A percentile compares a stretch with the other conserved stretches of the same genome.
phyloP scores from a whole-genome alignment of 2,329 filamentous ascomycete species.

The Clonostachys solani region DNA sequence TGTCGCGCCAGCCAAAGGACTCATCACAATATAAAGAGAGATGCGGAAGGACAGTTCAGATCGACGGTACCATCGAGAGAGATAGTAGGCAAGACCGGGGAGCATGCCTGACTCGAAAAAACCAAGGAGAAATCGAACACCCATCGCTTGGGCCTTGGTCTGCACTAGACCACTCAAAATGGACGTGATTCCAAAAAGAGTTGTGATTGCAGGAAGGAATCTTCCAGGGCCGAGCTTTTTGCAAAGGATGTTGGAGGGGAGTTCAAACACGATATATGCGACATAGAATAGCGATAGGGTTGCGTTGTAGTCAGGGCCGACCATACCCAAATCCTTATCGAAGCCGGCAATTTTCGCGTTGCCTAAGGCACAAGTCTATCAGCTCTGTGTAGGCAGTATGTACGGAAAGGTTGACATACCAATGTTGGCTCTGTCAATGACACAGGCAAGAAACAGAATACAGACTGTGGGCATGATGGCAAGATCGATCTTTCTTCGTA shows the following conservation, averaged over 20 bases:
- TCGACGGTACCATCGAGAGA: conserved; percentile 60
- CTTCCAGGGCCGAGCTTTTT: conserved; percentile 25
- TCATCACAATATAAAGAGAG: conserved; percentile 57
- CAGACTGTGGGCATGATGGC: conserved; percentile 60
- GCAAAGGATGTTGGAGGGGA: conserved; percentile 24
- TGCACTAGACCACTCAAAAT: conserved; percentile 39
- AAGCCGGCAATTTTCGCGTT: conserved; percentile 65
- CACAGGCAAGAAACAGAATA: conserved; percentile 49
- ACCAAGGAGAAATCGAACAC: conserved; percentile 46
- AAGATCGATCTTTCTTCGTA: conserved; percentile 61
- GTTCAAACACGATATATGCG: conserved; percentile 40
- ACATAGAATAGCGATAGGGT: conserved; percentile 54
- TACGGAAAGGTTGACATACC: conserved; percentile 29
- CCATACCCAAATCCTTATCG: conserved; percentile 54
- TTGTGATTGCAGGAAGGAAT: conserved; percentile 28
- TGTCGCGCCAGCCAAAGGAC: conserved; percentile 51
- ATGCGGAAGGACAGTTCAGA: conserved; percentile 17
- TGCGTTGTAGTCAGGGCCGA: conserved; percentile 53
- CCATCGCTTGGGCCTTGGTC: conserved; percentile 40
- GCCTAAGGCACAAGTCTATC: conserved; percentile 29
- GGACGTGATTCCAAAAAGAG: conserved; percentile 43
- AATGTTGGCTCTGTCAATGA: conserved; percentile 65
- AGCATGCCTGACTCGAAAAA: conserved; percentile 47
- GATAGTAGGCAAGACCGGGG: conserved; percentile 44
- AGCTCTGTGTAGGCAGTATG: no score